Evolutionary conservation across 768 basidiomycete species (phyloP).

Genomic region (Epithele typhae): DNA sequence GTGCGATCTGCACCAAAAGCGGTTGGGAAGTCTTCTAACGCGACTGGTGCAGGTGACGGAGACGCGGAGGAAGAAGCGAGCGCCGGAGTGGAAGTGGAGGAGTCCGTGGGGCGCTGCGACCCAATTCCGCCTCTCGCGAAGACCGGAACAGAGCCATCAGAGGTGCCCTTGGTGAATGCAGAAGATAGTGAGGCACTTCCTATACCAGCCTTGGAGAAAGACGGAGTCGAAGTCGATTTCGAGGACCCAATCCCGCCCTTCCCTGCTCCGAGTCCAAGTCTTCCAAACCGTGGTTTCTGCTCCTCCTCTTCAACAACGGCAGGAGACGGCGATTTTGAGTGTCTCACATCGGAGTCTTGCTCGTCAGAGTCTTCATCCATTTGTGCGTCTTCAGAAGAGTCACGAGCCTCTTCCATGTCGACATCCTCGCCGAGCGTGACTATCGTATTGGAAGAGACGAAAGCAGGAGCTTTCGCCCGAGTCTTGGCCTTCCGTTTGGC

Average conservation of each 20-base stretch:
- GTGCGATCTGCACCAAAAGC: constrained; percentile 36
- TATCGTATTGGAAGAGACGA: constrained; percentile 53
- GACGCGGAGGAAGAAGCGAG: constrained; percentile 33
- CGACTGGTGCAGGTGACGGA: constrained; percentile 42
- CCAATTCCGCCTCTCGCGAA: constrained; percentile 42
- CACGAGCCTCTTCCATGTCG: constrained; percentile 32
- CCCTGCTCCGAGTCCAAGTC: constrained; percentile 38
- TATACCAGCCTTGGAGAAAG: constrained; percentile 22
- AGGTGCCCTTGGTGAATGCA: constrained; percentile 21
- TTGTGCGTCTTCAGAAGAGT: constrained; percentile 25
- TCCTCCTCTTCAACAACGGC: constrained; percentile 45
- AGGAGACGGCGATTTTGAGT: constrained; percentile 53
- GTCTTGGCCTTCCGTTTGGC: constrained; percentile 17
- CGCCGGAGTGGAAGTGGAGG: constrained; percentile 35
- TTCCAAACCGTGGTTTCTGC: constrained; percentile 37
- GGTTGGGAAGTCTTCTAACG: constrained; percentile 33
- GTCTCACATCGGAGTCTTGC: constrained; percentile 40
- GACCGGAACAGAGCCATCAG: constrained; percentile 13
- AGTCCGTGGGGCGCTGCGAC: constrained; percentile 24
- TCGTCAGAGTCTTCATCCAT: constrained; percentile 34
- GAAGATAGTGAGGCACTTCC: constrained; percentile 30
- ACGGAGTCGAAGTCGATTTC: constrained; percentile 26
- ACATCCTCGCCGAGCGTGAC: constrained; percentile 35
- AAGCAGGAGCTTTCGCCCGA: constrained; percentile 72
- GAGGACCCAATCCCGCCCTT: constrained; percentile 30